A percentile compares a stretch with the other conserved stretches of the same genome.
These are phyloP conservation scores for Neurospora crassa DNA, from an alignment of 2,329 filamentous ascomycete genomes.

Conservation along the genomic window DNA sequence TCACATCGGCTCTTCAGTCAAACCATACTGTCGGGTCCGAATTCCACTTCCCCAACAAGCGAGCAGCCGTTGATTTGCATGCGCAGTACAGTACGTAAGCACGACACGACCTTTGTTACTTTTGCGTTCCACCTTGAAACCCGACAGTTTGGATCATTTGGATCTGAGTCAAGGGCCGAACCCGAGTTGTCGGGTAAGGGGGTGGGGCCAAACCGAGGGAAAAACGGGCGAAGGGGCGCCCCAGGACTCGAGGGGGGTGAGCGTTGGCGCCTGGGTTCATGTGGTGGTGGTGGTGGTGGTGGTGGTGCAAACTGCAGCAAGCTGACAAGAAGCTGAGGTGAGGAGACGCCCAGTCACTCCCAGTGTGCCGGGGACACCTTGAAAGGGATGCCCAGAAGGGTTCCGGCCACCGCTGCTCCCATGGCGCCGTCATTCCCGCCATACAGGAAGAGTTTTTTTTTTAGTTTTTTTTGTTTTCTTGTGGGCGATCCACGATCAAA, in stretches of 20 bases:
- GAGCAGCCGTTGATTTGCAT: not conserved
- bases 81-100: slow-evolving; percentile 1
- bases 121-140: not conserved
- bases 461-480: too few relatives aligned
- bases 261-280: not conserved
- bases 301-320: not conserved
- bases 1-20: not conserved
- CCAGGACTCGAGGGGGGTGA: not conserved
- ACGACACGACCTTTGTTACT: not conserved
- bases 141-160: not conserved
- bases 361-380: not conserved
- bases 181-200: not conserved
- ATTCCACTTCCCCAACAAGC: not conserved
- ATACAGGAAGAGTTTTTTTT: not conserved
- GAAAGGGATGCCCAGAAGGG: not conserved
- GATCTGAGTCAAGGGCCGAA: not conserved
- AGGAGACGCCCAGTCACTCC: not conserved
- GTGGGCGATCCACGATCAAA: not conserved
- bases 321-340: not conserved
- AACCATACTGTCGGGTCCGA: not conserved
- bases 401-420: not conserved
- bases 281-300: too few relatives aligned
- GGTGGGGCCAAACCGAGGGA: not conserved
- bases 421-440: not conserved
- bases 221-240: not conserved